These are phyloP conservation scores for Termitomyces sp. DNA, from an alignment of 768 basidiomycete genomes.

Conservation along the genomic window DNA sequence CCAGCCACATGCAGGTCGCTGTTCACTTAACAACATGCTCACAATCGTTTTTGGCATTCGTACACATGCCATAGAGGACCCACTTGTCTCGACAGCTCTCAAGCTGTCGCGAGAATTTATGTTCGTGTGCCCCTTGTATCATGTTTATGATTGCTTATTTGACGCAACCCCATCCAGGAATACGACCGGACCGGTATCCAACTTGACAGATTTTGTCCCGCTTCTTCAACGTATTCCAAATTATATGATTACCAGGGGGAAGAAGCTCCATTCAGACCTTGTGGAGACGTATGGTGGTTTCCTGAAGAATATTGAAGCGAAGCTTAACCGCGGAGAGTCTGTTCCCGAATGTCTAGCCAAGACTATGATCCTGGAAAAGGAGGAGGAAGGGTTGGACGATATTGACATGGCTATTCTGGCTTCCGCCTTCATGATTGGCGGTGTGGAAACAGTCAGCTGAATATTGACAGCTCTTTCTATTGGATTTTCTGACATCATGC, in stretches of 20 bases:
- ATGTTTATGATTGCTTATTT: background rate
- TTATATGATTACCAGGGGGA: slow-evolving; percentile 29
- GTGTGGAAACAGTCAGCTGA: slow-evolving; percentile 34
- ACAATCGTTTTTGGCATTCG: slow-evolving; percentile 37
- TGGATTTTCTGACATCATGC: background rate
- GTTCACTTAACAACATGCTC: slow-evolving; percentile 39
- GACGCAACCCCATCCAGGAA: slow-evolving; percentile 22
- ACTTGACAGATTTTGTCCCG: slow-evolving; percentile 39
- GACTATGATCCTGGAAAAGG: slow-evolving; percentile 25
- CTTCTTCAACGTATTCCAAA: slow-evolving; percentile 35
- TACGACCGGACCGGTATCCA: slow-evolving; percentile 38
- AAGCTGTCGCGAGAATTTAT: slow-evolving; percentile 39
- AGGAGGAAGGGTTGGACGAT: slow-evolving; percentile 29
- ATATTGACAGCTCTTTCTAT: background rate
- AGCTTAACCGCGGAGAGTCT: slow-evolving; percentile 28
- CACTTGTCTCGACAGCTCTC: slow-evolving; percentile 30
- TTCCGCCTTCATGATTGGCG: slow-evolving; percentile 38
- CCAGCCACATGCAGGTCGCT: slow-evolving; percentile 32
- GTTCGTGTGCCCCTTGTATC: slow-evolving; percentile 18
- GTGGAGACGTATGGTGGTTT: slow-evolving; percentile 33
- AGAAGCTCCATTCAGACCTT: slow-evolving; percentile 31
- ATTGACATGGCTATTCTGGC: slow-evolving; percentile 36
- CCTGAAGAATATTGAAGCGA: slow-evolving; percentile 29
- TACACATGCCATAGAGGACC: slow-evolving; percentile 30
- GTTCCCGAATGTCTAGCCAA: slow-evolving; percentile 41